phyloP scores from a whole-genome alignment of 2,329 filamentous ascomycete genomes.

The Aspergillus sp. region DNA sequence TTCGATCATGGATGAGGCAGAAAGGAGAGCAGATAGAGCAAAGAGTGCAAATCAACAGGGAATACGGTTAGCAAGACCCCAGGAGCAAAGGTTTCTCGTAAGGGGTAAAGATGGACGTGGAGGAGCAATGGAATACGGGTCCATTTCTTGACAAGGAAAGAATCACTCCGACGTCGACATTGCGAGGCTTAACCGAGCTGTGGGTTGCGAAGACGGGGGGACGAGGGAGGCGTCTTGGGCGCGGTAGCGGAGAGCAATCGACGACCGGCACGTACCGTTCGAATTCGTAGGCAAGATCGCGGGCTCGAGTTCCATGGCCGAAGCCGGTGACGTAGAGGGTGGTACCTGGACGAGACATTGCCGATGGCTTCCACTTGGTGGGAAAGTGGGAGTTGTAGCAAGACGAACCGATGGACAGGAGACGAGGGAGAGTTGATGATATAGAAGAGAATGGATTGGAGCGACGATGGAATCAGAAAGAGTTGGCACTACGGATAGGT shows the following conservation, averaged over 20 bases:
- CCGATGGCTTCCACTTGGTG: background rate
- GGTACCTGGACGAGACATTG: constrained; percentile 88
- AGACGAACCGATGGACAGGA: background rate
- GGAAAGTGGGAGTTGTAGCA: background rate
- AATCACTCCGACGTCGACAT: constrained; percentile 19
- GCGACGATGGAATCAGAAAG: background rate
- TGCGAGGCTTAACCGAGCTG: constrained; percentile 33
- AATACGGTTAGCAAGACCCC: constrained; percentile 4
- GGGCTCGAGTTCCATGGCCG: constrained; percentile 95
- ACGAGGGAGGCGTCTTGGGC: constrained; percentile 27
- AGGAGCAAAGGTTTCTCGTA: background rate
- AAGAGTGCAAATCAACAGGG: constrained; percentile 5
- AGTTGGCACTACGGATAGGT: background rate
- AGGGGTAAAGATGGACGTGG: background rate
- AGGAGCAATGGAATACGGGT: constrained; percentile 5
- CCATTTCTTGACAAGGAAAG: constrained; percentile 13
- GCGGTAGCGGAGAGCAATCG: constrained; percentile 42
- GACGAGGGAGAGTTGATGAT: background rate
- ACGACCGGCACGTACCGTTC: constrained; percentile 89
- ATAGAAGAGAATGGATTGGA: background rate
- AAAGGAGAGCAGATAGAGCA: background rate
- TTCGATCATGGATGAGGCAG: constrained; percentile 14
- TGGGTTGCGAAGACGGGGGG: constrained; percentile 27
- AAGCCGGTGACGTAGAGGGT: constrained; percentile 99
- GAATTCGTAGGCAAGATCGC: constrained; percentile 99